Conservation (phyloP, 2,329 filamentous ascomycete species). For the Pseudogymnoascus sp. region DNA sequence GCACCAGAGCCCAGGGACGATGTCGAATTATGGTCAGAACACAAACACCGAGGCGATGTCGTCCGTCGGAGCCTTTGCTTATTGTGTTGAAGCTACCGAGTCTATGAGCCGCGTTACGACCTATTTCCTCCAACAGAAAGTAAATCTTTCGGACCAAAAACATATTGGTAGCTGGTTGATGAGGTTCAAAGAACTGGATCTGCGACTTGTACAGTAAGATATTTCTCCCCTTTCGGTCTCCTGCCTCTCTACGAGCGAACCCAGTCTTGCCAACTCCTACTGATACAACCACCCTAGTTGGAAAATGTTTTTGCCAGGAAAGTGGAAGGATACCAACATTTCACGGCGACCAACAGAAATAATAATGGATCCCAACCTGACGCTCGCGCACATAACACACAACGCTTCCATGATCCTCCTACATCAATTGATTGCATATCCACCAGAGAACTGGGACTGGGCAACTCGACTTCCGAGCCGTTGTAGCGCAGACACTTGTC, state of each 20-base stretch:
- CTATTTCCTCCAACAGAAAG: conserved; percentile 37
- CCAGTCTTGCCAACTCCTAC: not conserved
- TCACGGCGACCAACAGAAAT: conserved; percentile 20
- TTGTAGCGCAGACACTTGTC: conserved; percentile 27
- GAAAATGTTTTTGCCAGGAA: conserved; percentile 38
- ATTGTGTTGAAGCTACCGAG: conserved; percentile 40
- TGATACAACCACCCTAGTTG: conserved; percentile 25
- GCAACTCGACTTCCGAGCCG: conserved; percentile 22
- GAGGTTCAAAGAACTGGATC: conserved; percentile 40
- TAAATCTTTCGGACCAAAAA: conserved; percentile 33
- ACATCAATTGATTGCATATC: conserved; percentile 29
- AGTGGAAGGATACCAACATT: conserved; percentile 33
- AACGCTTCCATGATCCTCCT: conserved; percentile 30
- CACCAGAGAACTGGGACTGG: conserved; percentile 17
- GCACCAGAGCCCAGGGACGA: conserved; percentile 12
- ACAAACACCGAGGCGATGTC: conserved; percentile 30
- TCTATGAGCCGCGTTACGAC: conserved; percentile 37
- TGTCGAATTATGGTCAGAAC: conserved; percentile 13
- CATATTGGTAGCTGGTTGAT: conserved; percentile 38
- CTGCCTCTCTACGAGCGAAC: not conserved
- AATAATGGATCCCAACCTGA: conserved; percentile 30
- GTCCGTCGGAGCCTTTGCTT: conserved; percentile 38
- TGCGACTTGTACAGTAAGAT: conserved; percentile 36
- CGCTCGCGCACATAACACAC: conserved; percentile 29
- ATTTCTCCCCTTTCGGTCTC: not conserved